These are phyloP conservation scores for Exsudoporus frostii DNA, from an alignment of 768 basidiomycete species.

Conservation along the genomic window DNA sequence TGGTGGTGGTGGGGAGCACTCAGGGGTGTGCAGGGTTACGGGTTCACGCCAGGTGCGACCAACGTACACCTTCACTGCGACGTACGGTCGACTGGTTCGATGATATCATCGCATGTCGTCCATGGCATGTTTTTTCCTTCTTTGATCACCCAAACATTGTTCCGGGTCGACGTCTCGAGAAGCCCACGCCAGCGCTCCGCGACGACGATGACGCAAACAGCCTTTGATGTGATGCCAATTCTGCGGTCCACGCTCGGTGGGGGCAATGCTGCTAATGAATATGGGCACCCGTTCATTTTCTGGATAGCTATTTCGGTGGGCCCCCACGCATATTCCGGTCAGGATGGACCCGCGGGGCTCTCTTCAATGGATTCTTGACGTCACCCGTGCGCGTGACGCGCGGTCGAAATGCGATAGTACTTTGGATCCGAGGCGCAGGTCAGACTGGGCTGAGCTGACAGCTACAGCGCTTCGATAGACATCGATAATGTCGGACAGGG, in stretches of 20 bases:
- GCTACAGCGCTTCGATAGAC: too few species aligned
- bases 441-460: neutral
- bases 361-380: too few species aligned
- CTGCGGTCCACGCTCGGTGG: too few species aligned
- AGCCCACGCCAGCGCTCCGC: too few species aligned
- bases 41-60: neutral
- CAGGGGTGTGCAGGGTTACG: constrained; percentile 12
- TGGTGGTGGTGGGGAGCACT: neutral
- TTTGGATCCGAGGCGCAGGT: too few species aligned
- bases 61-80: neutral
- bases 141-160: neutral
- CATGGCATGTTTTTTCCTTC: neutral
- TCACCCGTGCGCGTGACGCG: neutral
- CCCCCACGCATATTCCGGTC: constrained; percentile 1
- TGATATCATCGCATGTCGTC: constrained; percentile 14
- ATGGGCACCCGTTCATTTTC: too few species aligned
- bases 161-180: neutral
- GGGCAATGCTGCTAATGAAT: too few species aligned
- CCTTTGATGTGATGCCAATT: too few species aligned
- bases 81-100: neutral
- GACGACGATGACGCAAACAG: too few species aligned
- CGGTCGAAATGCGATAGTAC: too few species aligned
- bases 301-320: neutral
- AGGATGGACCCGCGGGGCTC: constrained; percentile 6
- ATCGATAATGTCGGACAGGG: neutral